Evolutionary conservation across 2,329 filamentous ascomycete genomes (phyloP), one percentile per base, ranked within the genome.

Genomic region (Aspergillus thermomutatus): DNA sequence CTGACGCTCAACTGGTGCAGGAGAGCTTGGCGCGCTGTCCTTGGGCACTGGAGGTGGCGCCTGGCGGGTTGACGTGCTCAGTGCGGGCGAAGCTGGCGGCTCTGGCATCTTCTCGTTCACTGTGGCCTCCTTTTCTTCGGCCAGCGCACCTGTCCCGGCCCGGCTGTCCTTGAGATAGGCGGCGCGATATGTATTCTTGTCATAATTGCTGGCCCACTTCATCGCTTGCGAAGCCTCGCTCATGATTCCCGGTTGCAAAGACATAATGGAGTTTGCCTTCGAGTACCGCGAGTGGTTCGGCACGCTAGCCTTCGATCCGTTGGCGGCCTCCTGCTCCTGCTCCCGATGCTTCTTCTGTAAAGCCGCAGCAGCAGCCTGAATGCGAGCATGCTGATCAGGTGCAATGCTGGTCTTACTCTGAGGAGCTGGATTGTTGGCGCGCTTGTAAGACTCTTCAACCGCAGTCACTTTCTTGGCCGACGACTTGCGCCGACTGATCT

Each of bases 201-300:
- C 94, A 71, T 97, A 97, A 67, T 92, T 92, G 73, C 83, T 93
- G 31, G 93, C 91, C 94, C 94, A 99, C 74, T 96, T 96, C 87
- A 99, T 88, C 1, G 94, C 94, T 25, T 92, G 90, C 8, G 90
- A 94, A 19, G 92, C 93, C 72, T 96, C 94, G 53, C 82, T 91
- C 67, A 92, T 82, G 60, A 97, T 88, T 53, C 87, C 83, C 1
- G 92, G 89, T 70, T 96, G 92, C 49, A 97, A 79, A 3, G 92
- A 96, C 68, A 97, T 83, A 55, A 96, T 84, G 63, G 94, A 99
- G 73, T 87, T 92, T 3, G 92, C 97, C 82, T 95, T 96, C 47
- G 77, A 76, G 55, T 82, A 79, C 10, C 74, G 71, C 78, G 83
- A 60, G 72, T 85, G 79, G 75, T 83, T 72, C 74, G 73, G 63